Evolutionary conservation across 1,284 basidiomycete genomes (phyloP).

Genomic region (Sanghuangporus baumii): DNA sequence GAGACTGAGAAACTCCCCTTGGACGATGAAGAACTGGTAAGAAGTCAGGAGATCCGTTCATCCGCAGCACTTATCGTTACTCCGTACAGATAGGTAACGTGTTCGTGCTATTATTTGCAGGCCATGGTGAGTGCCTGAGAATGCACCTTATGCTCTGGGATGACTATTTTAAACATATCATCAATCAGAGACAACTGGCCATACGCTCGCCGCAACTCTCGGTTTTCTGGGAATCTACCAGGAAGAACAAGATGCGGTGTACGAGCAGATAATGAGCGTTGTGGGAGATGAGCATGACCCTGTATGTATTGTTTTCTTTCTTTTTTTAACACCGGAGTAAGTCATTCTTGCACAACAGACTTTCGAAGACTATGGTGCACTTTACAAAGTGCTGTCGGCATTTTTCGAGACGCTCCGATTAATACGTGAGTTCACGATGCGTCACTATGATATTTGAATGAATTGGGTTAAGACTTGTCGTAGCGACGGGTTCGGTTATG

Average conservation of each 20-base stretch:
- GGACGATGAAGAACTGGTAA: conserved; percentile 44
- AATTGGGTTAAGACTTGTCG: conserved; percentile 4
- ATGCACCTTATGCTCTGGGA: not conserved
- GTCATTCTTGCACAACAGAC: conserved; percentile 24
- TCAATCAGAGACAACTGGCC: conserved; percentile 44
- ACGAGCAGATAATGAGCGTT: conserved; percentile 38
- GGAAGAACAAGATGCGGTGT: conserved; percentile 42
- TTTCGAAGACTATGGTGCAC: conserved; percentile 37
- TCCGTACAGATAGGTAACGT: conserved; percentile 44
- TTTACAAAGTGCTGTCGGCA: conserved; percentile 39
- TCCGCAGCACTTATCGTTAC: not conserved
- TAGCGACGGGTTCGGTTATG: conserved; percentile 19
- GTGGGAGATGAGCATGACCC: conserved; percentile 36
- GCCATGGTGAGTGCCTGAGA: conserved; percentile 38
- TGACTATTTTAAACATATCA: not conserved
- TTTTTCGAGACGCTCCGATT: conserved; percentile 43
- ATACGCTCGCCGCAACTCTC: conserved; percentile 42
- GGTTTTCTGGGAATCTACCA: conserved; percentile 39
- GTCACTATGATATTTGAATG: not conserved
- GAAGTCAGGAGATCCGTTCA: not conserved
- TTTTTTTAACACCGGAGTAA: not conserved
- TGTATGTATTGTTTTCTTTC: conserved; percentile 25
- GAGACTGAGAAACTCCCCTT: conserved; percentile 39
- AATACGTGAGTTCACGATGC: conserved; percentile 34
- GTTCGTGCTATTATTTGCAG: conserved; percentile 48